Percentiles rank a stretch among this genome's conserved stretches.
Evolutionary conservation across 2,329 filamentous ascomycete genomes (phyloP).

Genomic region (Beauveria rudraprayagi): DNA sequence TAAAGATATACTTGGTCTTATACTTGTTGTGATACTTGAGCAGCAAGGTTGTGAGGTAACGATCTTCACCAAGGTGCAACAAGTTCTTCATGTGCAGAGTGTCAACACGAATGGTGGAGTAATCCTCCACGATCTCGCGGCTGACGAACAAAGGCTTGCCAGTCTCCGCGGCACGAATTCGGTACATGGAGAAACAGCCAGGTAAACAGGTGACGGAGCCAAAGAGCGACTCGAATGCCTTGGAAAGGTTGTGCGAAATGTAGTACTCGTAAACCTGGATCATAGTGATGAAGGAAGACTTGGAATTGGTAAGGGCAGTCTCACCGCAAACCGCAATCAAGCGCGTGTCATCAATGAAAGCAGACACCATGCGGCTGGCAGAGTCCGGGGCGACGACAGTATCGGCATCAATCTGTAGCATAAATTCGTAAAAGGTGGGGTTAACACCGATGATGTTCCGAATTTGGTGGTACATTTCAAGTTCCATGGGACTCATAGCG

Average conservation of each 20-base stretch:
- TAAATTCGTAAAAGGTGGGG: slow-evolving; percentile 95
- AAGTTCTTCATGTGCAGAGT: slow-evolving; percentile 99
- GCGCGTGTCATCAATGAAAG: slow-evolving; percentile 85
- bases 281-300: slow-evolving; percentile 92
- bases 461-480: slow-evolving; percentile 98
- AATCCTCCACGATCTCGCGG: slow-evolving; percentile 78
- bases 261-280: slow-evolving; percentile 99
- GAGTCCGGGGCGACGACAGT: slow-evolving; percentile 88
- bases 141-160: slow-evolving; percentile 96
- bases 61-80: slow-evolving; percentile 92
- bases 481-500: slow-evolving; percentile 89
- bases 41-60: slow-evolving; percentile 89
- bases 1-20: slow-evolving; percentile 96
- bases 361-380: slow-evolving; percentile 81
- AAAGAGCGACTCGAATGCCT: slow-evolving; percentile 95
- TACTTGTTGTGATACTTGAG: slow-evolving; percentile 88
- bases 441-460: slow-evolving; percentile 98
- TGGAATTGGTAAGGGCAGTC: slow-evolving; percentile 86
- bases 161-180: slow-evolving; percentile 85
- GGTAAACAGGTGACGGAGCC: slow-evolving; percentile 95
- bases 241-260: slow-evolving; percentile 94
- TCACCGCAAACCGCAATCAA: slow-evolving; percentile 94
- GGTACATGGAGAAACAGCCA: slow-evolving; percentile 99
- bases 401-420: slow-evolving; percentile 95
- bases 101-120: slow-evolving; percentile 89